Conservation (phyloP, 2,329 filamentous ascomycete species). For the Colletotrichum sansevieriae region DNA sequence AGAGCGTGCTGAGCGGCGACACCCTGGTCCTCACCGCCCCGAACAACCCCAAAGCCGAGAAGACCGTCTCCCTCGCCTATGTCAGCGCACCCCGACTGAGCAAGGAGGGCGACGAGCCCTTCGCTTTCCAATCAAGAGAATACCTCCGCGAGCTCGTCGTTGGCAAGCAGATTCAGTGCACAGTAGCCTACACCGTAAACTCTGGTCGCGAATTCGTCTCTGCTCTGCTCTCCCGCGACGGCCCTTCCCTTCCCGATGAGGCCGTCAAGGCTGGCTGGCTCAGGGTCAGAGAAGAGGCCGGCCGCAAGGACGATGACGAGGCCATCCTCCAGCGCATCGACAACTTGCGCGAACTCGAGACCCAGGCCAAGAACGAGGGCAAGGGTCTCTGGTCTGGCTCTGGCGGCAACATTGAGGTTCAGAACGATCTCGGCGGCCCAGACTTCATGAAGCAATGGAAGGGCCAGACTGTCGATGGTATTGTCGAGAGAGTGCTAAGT, state of each 20-base stretch:
- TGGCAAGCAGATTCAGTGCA: constrained; percentile 89
- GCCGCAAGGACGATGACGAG: constrained; percentile 88
- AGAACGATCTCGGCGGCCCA: constrained; percentile 84
- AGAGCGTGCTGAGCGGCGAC: constrained; percentile 94
- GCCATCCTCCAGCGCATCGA: constrained; percentile 80
- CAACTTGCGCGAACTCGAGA: constrained; percentile 81
- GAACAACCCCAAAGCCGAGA: constrained; percentile 85
- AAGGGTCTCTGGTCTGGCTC: constrained; percentile 84
- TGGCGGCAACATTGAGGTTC: constrained; percentile 78
- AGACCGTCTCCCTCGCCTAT: constrained; percentile 90
- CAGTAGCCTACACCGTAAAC: constrained; percentile 88
- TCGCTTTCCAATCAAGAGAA: constrained; percentile 94
- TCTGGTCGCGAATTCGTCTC: constrained; percentile 90
- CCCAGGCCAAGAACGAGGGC: constrained; percentile 80
- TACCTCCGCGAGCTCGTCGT: constrained; percentile 87
- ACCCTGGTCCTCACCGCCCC: constrained; percentile 87
- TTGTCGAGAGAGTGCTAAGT: constrained; percentile 91
- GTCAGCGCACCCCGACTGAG: constrained; percentile 88
- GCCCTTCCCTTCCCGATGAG: constrained; percentile 82
- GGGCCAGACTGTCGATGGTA: constrained; percentile 84
- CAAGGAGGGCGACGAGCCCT: constrained; percentile 92
- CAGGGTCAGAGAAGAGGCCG: constrained; percentile 94
- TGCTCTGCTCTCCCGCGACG: constrained; percentile 79
- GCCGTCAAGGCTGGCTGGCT: constrained; percentile 91
- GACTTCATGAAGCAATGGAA: constrained; percentile 88